Conservation (phyloP, 2,329 filamentous ascomycete genomes). For the Sclerotinia trifoliorum region DNA sequence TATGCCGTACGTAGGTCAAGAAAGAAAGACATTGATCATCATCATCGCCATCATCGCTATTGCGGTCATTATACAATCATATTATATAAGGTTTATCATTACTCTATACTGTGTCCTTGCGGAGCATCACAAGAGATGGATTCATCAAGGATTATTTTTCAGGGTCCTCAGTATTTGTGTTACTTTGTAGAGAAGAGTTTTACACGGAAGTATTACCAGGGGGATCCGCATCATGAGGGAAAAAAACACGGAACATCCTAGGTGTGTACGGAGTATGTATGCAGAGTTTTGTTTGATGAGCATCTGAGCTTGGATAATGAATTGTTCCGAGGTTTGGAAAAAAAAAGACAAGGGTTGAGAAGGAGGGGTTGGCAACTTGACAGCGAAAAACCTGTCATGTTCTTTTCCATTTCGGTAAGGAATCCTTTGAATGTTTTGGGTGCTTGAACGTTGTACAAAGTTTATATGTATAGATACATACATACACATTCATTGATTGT, state of each 20-base stretch:
- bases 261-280: too few species aligned
- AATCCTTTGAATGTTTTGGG: not conserved
- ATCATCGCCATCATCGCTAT: not conserved
- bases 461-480: too few species aligned
- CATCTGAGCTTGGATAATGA: not conserved
- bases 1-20: conserved; percentile 5
- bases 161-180: conserved; percentile 1
- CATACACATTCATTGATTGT: not conserved
- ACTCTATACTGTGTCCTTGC: not conserved
- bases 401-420: too few species aligned
- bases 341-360: not conserved
- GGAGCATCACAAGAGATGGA: not conserved
- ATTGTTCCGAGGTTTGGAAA: not conserved
- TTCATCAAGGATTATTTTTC: not conserved
- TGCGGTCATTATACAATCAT: not conserved
- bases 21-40: not conserved
- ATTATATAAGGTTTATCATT: conserved; percentile 4
- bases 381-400: not conserved
- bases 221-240: not conserved
- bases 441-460: not conserved
- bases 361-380: not conserved
- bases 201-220: not conserved
- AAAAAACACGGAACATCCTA: conserved; percentile 5
- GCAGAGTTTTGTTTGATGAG: conserved; percentile 18
- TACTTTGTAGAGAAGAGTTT: not conserved